Evolutionary conservation across 2,329 filamentous ascomycete species (phyloP), one percentile per base, ranked within the genome.

Genomic region (Alternaria ethzedia): DNA sequence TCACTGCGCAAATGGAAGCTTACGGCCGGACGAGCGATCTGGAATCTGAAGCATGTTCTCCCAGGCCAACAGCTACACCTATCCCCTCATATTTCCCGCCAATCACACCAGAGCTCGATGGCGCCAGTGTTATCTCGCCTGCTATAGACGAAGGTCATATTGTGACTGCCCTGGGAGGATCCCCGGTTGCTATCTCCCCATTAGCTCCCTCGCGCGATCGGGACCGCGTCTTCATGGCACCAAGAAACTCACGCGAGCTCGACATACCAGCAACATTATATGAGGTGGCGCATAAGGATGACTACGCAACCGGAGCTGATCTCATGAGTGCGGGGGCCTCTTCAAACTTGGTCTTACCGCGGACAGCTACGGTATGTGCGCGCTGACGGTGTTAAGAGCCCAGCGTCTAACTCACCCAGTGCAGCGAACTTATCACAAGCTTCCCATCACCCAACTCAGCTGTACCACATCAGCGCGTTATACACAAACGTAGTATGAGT

Each of bases 1-100:
- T 74, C 11, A 73, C 69, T 23, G 57, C 70, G 2, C 70, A 72
- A n/a, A 64, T 74, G 32, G 68, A 70, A 30, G 70, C 55, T 41
- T 72, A 70, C 55, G 72, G 68, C 23, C 69, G 65, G 46, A 54
- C 68, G 10, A 69, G 65, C 54, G 75, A 78, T 15, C 55, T 73
- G 9, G 72, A 72, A 15, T 77, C 75, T 4, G 75, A 76, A 15
- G 70, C 68, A 8, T 77, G 74, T 15, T 75, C 74, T 4, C 56
- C 71, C 11, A 63, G 67, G 43, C 70, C 65, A 25, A 64, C 67
- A n/a, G 69, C 70, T n/a, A 76, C 74, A 12, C 71, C 75, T 36
- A 63, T 64, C 23, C 70, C 60, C 10, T 49, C 69, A 10, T 65
- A 65, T 5, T 75, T 72, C 44, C 21, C 66, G 12, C 56, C 70